Evolutionary conservation across 2,329 filamentous ascomycete genomes (phyloP), one percentile per base, ranked within the genome.

Genomic region (Fusarium pininemorale): DNA sequence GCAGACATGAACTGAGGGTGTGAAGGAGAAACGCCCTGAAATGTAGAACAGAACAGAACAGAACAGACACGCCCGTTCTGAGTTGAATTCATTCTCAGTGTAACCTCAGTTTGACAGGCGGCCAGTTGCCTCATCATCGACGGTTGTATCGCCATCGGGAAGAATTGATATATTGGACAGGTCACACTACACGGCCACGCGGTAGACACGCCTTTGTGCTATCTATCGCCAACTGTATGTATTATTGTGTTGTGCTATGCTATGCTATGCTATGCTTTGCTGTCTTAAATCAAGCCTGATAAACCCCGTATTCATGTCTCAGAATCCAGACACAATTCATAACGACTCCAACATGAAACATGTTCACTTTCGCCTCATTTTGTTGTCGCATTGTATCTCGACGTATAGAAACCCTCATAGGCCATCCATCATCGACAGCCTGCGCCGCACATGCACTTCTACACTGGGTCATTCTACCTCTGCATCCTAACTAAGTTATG

Each of bases 151-250:
- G 42, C 51, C 24, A 47, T 57, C 47, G 50, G 45, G 39, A 37
- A 28, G 37, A 26, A 54, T 50, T 37, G 45, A 39, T 47, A 37
- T 63, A 37, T 53, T 42, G 53, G 42, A 56, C 48, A 64, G 50
- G 60, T 70, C 56, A 66, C 70, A 73, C 66, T 51, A 62, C 70
- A 73, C 66, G 53, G 65, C 58, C 61, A 71, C 70, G 66, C 70
- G 61, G 70, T 51, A 60, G 54, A 28, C 42, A 24, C 44, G 28
- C 39, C 24, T 32, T 57, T 66, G 41, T 47, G 10, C 47, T 18
- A 44, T 56, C 38, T 18, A 44, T 56, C 26, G 38, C 38, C 22
- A 58, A 50, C 41, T 58, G 32, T 50, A 26, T 30, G 7, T 18
- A 37, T 13, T 7, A 35, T 35, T 58, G 38, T 56, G 15, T 15